Base-by-base conservation (phyloP, 2,329 filamentous ascomycete genomes). In the Cylindrodendrum hubeiense region DNA sequence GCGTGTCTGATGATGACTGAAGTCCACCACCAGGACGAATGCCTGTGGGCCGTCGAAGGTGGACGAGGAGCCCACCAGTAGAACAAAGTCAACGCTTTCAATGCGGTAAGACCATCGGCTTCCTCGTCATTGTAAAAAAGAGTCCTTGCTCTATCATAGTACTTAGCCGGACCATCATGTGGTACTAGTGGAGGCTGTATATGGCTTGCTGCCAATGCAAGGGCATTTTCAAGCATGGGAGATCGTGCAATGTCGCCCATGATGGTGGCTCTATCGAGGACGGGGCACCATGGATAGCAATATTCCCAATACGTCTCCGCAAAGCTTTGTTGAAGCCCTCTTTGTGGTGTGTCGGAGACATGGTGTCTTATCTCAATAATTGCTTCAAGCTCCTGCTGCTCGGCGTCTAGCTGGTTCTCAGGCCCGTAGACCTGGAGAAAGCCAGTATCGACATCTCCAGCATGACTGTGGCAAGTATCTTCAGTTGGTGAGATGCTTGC, bases 1-100 rank as follows among this genome's bases (percentile, higher is more conserved):
- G 80, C 81, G 60, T 82, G 79, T 13, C 81, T 71, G 21, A 84
- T 82, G 15, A 81, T 75, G 4, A 82, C 77, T 3, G 79, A 79
- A 0, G 80, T 83, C 82, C 82, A 83, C 81, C 81, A 83, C 81
- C 81, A 83, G 22, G 79, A 79, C 2, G 80, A 77, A 66, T 83
- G 77, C 2, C 78, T 75, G 52, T 80, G 78, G 3, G 80, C 78
- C 2, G 75, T 77, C 2, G 78, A 76, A 0, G 81, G 80, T 34
- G 78, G 71, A 0, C 77, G 72, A 7, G 82, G 79, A 3, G 80
- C 79, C 81, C 80, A 83, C 82, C 82, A 83, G 71, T 83, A 83
- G 39, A 83, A 81, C 2, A 83, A 61, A 1, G 79, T 71, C 0
- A 83, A 70, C 0, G 80, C 77, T 56, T 79, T 79, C 0, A 83